Evolutionary conservation across 257 asterid genomes (phyloP), one percentile per base, ranked within the genome.

Genomic region (Misopates orontium): DNA sequence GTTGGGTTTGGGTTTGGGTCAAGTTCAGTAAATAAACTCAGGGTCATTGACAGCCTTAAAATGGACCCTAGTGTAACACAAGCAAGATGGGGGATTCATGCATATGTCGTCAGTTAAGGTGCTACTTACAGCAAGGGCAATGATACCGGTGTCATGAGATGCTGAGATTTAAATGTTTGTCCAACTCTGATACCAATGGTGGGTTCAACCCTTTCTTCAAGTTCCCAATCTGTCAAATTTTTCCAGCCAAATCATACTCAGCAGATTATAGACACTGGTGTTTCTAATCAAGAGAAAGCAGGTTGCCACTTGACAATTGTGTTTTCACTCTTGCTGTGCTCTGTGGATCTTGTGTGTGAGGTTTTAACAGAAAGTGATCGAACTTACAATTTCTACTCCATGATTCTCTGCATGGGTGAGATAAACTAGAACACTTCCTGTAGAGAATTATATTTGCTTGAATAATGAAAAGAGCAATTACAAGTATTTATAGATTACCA

Each of bases 171-270:
- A 36, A 36, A 36, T 9, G 42, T 36, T 36, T 36, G 42, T 36
- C 42, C 42, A 36, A 36, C 42, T 94, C 85, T 87, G 75, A 82
- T 32, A 94, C 74, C 62, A 98, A 90, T 6, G 83, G 40, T 24
- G 99, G 99, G 77, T 94, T 94, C 75, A 90, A 62, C 78, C 99
- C 99, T 70, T 90, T 86, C 85, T 86, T 86, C 87, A 94, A 77
- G 36, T 83, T 73, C 71, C 99, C 99, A 53, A 94, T 85, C 99
- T 90, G 95, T 68, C 78, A 68, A 67, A 21, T 36, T 36, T 36
- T 28, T 36, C 1, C 6, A 36, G 42, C 42, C 42, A 36, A 36
- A 9, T 3, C 42, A 36, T 3, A 36, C 1, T 8, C 42, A 36
- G 42, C 42, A 36, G 42, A 4, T 36, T 36, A 9, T n/a, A n/a